Percentiles rank a stretch among this genome's conserved stretches.
Evolutionary conservation across 2,329 filamentous ascomycete genomes (phyloP).

Genomic region (Aureobasidium sp.): DNA sequence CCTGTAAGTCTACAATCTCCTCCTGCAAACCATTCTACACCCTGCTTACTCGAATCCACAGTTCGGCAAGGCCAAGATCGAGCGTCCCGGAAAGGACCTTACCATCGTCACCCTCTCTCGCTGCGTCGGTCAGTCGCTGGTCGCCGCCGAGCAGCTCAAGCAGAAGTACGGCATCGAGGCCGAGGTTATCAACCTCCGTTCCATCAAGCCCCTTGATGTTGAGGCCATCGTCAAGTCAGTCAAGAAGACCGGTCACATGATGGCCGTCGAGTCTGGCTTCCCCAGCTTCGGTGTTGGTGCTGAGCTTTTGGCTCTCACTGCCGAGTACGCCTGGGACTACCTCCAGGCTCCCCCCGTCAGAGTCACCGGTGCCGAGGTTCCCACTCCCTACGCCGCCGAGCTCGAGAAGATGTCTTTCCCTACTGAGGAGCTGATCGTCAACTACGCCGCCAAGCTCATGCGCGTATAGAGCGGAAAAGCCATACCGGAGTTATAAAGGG

Average conservation of each 20-base stretch:
- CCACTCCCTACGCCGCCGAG: constrained; percentile 87
- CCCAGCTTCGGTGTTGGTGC: constrained; percentile 87
- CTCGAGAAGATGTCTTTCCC: constrained; percentile 96
- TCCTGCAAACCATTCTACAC: background rate
- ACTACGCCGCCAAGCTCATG: constrained; percentile 83
- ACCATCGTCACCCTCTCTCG: constrained; percentile 93
- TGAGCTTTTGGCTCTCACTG: constrained; percentile 87
- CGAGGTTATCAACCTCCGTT: constrained; percentile 97
- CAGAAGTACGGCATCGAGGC: constrained; percentile 92
- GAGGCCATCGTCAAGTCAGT: constrained; percentile 93
- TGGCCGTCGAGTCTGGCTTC: constrained; percentile 92
- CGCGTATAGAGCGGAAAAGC: constrained; percentile 28
- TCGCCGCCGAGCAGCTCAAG: constrained; percentile 85
- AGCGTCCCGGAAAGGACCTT: constrained; percentile 89
- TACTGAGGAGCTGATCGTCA: constrained; percentile 75
- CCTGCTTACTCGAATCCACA: constrained; percentile 15
- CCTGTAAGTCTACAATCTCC: constrained; percentile 42
- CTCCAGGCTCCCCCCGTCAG: constrained; percentile 88
- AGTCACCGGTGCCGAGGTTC: constrained; percentile 93
- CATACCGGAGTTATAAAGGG: constrained; percentile 8
- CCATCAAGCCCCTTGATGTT: constrained; percentile 91
- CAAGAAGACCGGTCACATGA: constrained; percentile 96
- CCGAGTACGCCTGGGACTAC: constrained; percentile 99
- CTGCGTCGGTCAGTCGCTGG: constrained; percentile 85
- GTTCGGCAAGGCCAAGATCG: constrained; percentile 98